These are phyloP conservation scores for Sporothrix schenckii DNA, from an alignment of 2,329 filamentous ascomycete genomes.

Conservation along the genomic window DNA sequence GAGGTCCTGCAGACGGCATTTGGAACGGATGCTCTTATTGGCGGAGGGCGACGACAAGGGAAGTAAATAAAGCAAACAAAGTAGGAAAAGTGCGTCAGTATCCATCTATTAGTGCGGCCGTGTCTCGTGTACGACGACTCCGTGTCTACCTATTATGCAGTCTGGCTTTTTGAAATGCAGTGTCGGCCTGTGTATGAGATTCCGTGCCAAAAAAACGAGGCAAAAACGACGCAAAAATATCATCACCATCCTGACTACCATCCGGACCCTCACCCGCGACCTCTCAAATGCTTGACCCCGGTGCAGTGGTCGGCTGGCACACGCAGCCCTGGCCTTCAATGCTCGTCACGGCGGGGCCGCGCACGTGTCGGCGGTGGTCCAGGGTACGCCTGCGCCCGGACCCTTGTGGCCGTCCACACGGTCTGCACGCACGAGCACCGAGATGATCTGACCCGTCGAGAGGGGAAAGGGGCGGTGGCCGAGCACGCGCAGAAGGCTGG, in stretches of 20 bases:
- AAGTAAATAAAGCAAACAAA: background rate
- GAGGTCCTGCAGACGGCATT: background rate
- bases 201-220: background rate
- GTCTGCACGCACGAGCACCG: constrained; percentile 65
- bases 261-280: no score
- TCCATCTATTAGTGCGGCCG: constrained; percentile 1
- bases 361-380: constrained; percentile 50
- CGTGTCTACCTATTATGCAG: constrained; percentile 1
- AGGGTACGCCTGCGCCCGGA: constrained; percentile 40
- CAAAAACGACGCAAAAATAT: background rate
- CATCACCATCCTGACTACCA: background rate
- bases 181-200: background rate
- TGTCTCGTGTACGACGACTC: background rate
- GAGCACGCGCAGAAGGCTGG: constrained; percentile 43
- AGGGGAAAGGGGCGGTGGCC: constrained; percentile 64
- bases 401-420: constrained; percentile 37
- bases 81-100: background rate
- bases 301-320: constrained; percentile 40
- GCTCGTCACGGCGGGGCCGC: constrained; percentile 49
- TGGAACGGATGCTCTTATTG: background rate
- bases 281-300: background rate
- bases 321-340: constrained; percentile 47
- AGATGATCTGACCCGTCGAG: constrained; percentile 68
- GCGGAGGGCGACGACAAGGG: background rate
- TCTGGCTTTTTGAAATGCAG: background rate